Percentiles rank a stretch among this genome's conserved stretches.
These are phyloP conservation scores for Lactarius psammicola DNA, from an alignment of 768 basidiomycete species.

Conservation along the genomic window DNA sequence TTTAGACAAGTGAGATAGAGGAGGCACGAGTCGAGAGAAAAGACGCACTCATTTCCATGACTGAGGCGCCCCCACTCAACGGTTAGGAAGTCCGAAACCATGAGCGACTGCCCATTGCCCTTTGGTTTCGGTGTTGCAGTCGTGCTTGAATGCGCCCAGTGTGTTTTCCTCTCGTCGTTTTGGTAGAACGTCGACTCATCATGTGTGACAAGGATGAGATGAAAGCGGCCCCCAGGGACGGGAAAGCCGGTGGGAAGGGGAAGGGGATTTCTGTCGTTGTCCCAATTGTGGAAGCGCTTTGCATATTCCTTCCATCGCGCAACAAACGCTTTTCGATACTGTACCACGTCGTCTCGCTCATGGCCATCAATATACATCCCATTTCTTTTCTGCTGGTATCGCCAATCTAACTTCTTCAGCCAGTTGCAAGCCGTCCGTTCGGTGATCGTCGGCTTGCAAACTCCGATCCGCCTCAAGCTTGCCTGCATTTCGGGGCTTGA, in stretches of 20 bases:
- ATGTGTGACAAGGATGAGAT: too few relatives aligned
- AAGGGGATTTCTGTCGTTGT: constrained; percentile 15
- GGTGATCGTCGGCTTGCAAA: constrained; percentile 32
- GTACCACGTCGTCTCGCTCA: constrained; percentile 38
- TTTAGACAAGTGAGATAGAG: too few relatives aligned
- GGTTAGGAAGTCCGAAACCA: constrained; percentile 34
- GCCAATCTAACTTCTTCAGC: constrained; percentile 40
- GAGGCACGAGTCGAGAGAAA: too few relatives aligned
- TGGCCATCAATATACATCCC: constrained; percentile 31
- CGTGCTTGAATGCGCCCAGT: too few relatives aligned
- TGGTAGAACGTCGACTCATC: too few relatives aligned
- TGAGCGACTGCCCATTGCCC: constrained; percentile 28
- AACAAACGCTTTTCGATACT: constrained; percentile 37
- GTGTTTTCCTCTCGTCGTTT: too few relatives aligned
- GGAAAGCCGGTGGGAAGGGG: too few relatives aligned
- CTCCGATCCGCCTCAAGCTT: constrained; percentile 40
- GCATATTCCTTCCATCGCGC: constrained; percentile 23
- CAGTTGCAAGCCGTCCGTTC: constrained; percentile 42
- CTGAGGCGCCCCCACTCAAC: constrained; percentile 35
- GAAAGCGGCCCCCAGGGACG: too few relatives aligned
- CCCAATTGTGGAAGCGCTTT: constrained; percentile 3
- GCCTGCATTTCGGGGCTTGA: constrained; percentile 13
- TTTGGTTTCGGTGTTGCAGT: too few relatives aligned
- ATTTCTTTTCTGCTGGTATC: constrained; percentile 25
- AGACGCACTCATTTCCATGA: constrained; percentile 29